Evolutionary conservation across 164 flowering plant genomes (phyloP), one percentile per base, ranked within the genome.

Genomic region (Warburgia ugandensis): DNA sequence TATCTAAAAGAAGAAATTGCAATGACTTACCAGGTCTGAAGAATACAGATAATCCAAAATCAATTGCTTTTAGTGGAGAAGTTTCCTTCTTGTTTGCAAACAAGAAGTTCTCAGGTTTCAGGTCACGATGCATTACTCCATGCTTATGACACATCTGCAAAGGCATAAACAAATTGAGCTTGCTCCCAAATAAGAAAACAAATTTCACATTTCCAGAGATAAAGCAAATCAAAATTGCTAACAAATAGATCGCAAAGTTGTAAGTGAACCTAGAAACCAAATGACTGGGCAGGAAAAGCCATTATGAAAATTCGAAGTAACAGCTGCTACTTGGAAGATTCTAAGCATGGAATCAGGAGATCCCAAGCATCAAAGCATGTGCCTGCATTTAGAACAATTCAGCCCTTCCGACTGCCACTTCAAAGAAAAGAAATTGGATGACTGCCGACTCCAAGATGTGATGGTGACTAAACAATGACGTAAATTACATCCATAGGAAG

Each of bases 111-210:
- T 90, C 97, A 6, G 97, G 97, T 55, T 90, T 90, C 35, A 90
- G 86, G 63, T 90, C 97, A 57, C 97, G 66, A 49, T 90, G 97
- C 84, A 90, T 90, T 42, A 90, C 97, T 11, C 97, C 95, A 61
- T 90, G 83, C 69, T 80, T 79, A 68, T 90, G 97, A 63, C 97
- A 90, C 67, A 76, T 72, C 97, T 90, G 80, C 37, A 71, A 54
- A 14, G 12, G 25, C 35, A 45, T 5, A 44, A 45, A 33, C 36
- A 32, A 22, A 50, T 2, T 33, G 25, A 29, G 9, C 44, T 11
- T 16, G n/a, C 12, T 19, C n/a, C n/a, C n/a, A n/a, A n/a, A n/a
- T n/a, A n/a, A n/a, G n/a, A n/a, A n/a, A n/a, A n/a, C n/a, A n/a
- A n/a, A n/a, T n/a, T n/a, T n/a, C n/a, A n/a, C n/a, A n/a, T n/a